A percentile compares a stretch with the other conserved stretches of the same genome.
These are phyloP conservation scores for Chimonanthus salicifolius DNA, from an alignment of 164 flowering plant genomes.

Conservation along the genomic window DNA sequence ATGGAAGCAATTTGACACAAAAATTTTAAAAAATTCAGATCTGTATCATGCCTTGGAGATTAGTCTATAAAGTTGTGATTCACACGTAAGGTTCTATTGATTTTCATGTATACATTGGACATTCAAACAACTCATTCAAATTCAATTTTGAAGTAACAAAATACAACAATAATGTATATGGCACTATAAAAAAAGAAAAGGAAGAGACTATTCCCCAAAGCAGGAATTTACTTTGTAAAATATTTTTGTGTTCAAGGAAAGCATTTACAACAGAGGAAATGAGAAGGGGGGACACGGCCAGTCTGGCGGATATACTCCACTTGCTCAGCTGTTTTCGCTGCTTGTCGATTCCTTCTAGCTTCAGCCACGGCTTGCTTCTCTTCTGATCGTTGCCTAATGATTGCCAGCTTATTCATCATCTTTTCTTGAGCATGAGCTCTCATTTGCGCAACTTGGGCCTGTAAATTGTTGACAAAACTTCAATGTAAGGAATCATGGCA, in stretches of 20 bases:
- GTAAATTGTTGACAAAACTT: slow-evolving; percentile 8
- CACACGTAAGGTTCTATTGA: not conserved
- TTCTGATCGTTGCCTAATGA: slow-evolving; percentile 66
- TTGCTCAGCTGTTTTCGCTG: slow-evolving; percentile 58
- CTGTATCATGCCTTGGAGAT: not conserved
- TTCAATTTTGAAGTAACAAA: not conserved
- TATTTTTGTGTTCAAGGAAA: slow-evolving; percentile 14
- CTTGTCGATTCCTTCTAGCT: slow-evolving; percentile 46
- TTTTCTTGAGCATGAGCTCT: slow-evolving; percentile 69
- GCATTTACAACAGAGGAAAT: slow-evolving; percentile 58
- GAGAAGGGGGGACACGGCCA: slow-evolving; percentile 57
- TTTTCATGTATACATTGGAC: slow-evolving; percentile 4
- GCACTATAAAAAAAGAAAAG: not conserved
- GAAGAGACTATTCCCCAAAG: not conserved
- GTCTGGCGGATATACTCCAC: slow-evolving; percentile 69
- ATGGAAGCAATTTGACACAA: too few species aligned
- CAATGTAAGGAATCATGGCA: not conserved
- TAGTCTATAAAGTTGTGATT: not conserved
- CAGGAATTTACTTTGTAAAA: not conserved
- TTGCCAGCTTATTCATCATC: slow-evolving; percentile 66
- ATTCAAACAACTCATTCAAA: not conserved
- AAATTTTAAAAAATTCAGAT: too few species aligned
- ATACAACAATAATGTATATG: not conserved
- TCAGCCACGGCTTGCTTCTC: slow-evolving; percentile 63
- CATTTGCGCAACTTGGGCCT: slow-evolving; percentile 70